A percentile compares a stretch with the other conserved stretches of the same genome.
These are phyloP conservation scores for Mrakia frigida DNA, from an alignment of 768 basidiomycete species.

Conservation along the genomic window DNA sequence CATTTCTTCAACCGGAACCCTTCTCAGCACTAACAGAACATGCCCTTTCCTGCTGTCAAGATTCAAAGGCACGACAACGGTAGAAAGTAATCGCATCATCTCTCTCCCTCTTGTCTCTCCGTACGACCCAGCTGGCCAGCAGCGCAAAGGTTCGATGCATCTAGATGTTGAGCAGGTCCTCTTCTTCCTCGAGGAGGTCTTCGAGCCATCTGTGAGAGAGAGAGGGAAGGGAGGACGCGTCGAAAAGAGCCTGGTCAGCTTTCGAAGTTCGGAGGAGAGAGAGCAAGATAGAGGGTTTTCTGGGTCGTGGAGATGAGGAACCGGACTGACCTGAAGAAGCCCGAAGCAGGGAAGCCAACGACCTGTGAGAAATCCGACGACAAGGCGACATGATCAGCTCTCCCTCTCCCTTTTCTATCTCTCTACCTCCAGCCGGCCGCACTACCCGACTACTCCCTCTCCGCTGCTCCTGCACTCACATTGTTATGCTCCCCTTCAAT, in stretches of 20 bases:
- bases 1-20: too few species aligned
- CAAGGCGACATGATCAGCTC: neutral
- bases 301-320: neutral
- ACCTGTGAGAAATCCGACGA: neutral
- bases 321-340: constrained; percentile 25
- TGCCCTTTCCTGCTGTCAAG: too few species aligned
- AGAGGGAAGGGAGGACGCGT: neutral
- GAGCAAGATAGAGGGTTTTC: neutral
- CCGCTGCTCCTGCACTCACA: constrained; percentile 43
- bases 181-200: constrained; percentile 30
- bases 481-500: constrained; percentile 87
- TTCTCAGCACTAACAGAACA: too few species aligned
- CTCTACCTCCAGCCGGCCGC: too few species aligned
- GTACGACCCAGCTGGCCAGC: too few species aligned
- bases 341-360: constrained; percentile 26
- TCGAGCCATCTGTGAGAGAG: constrained; percentile 22
- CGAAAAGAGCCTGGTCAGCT: neutral
- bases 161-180: constrained; percentile 29
- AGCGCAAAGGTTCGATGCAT: neutral
- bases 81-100: too few species aligned
- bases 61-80: too few species aligned
- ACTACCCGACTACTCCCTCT: too few species aligned
- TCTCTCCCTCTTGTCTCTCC: too few species aligned
- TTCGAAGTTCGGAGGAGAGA: neutral
- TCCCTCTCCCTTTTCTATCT: neutral